Percentiles rank a stretch among this genome's conserved stretches.
phyloP scores from a whole-genome alignment of 345 rosid genomes.

The Toxicodendron radicans region DNA sequence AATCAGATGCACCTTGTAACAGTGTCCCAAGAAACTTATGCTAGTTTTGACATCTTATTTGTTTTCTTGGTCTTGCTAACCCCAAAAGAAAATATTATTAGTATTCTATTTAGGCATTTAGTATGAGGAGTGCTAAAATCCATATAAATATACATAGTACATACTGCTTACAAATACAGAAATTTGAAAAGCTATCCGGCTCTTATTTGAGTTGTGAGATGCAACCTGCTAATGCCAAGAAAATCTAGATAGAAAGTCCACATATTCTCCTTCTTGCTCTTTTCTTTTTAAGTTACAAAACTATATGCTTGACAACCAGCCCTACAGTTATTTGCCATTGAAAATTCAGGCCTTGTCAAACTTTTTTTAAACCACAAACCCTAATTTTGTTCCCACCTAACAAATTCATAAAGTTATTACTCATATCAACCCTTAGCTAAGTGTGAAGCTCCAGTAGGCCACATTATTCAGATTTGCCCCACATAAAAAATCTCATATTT shows the following conservation, averaged over 20 bases:
- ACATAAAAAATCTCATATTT: neutral
- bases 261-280: neutral
- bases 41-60: neutral
- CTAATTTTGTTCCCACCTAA: neutral
- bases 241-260: neutral
- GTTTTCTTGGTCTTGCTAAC: neutral
- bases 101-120: neutral
- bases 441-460: neutral
- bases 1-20: neutral
- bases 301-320: neutral
- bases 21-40: neutral
- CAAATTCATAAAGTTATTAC: neutral
- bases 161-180: no score
- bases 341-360: neutral
- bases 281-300: neutral
- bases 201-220: neutral
- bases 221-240: neutral
- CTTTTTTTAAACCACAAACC: neutral
- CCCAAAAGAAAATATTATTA: neutral
- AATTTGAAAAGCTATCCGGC: no score
- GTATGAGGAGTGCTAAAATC: neutral
- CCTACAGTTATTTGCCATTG: neutral
- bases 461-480: neutral
- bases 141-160: no score
- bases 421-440: no score